Percentiles rank a stretch among this genome's conserved stretches.
phyloP scores from a whole-genome alignment of 2,329 filamentous ascomycete species.

The Botrytis fragariae region DNA sequence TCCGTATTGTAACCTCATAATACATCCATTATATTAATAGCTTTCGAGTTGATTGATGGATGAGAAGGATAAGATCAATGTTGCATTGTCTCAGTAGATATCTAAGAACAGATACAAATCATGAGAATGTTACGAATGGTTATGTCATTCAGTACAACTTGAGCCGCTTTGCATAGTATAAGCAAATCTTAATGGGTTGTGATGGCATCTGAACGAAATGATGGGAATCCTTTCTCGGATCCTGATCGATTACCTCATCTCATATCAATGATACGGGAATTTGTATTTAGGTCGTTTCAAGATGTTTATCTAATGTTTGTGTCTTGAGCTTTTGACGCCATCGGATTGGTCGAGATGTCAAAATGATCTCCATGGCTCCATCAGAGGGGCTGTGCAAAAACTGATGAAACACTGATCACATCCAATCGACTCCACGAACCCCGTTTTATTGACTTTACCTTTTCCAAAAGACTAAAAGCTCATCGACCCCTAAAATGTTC shows the following conservation, averaged over 20 bases:
- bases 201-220: slow-evolving; percentile 9
- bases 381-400: background rate
- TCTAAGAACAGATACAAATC: background rate
- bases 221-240: slow-evolving; percentile 20
- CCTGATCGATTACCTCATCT: slow-evolving; percentile 11
- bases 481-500: background rate
- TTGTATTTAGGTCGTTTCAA: slow-evolving; percentile 7
- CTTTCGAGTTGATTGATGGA: background rate
- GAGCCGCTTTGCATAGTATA: background rate
- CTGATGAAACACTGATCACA: slow-evolving; percentile 13
- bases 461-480: background rate
- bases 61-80: background rate
- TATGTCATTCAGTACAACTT: background rate
- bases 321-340: background rate
- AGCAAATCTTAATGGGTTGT: slow-evolving; percentile 13
- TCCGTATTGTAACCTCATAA: background rate
- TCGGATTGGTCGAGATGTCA: slow-evolving; percentile 1
- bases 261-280: background rate
- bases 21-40: background rate
- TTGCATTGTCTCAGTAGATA: slow-evolving; percentile 6
- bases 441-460: background rate
- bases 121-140: background rate
- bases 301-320: background rate
- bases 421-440: background rate
- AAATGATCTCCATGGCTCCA: background rate